Base-by-base conservation (phyloP, 176 grass and related monocot genomes). In the Tillandsia leiboldiana region DNA sequence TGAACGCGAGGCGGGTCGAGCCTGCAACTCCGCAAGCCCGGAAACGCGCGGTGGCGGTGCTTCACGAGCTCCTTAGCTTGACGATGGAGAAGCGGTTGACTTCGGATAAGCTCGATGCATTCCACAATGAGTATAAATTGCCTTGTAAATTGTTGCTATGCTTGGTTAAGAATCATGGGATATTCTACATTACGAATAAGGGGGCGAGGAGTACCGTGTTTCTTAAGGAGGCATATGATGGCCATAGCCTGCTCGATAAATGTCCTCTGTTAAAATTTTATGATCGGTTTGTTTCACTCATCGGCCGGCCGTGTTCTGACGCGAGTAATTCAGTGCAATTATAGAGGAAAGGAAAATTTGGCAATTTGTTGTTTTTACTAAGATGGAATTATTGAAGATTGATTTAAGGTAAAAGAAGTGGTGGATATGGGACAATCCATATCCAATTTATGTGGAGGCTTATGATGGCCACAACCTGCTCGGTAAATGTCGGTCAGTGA, bases 131-230 rank as follows among this genome's bases (percentile, higher is more conserved):
- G 73, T 96, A 85, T 65, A 80, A 78, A 75, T 71, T 96, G 69
- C 88, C 88, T 54, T 87, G 70, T 67, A 88, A 68, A 42, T 72
- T 96, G 49, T 79, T 92, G 73, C 83, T 96, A 49, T 92, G 88
- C 79, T 73, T 92, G 67, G 66, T 96, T 49, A 92, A 90, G 85
- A 87, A 90, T 85, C 93, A 97, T 63, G 93, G 88, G 9, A 87
- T 97, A 22, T 96, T 92, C 80, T 92, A 92, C 51, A 92, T 92
- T 68, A 97, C 89, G n/a, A 97, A 97, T 67, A 97, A 92, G 82
- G 88, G 88, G 59, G 70, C 83, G 72, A 88, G 81, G 66, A 96
- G 92, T 63, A 92, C 88, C 49, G 81, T 92, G n/a, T 92, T 92
- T 62, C 81, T 96, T 42, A 92, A 96, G 65, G 92, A 96, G 57